Evolutionary conservation across 2,329 filamentous ascomycete genomes (phyloP), one percentile per base, ranked within the genome.

Genomic region (Paecilomyces sp.): DNA sequence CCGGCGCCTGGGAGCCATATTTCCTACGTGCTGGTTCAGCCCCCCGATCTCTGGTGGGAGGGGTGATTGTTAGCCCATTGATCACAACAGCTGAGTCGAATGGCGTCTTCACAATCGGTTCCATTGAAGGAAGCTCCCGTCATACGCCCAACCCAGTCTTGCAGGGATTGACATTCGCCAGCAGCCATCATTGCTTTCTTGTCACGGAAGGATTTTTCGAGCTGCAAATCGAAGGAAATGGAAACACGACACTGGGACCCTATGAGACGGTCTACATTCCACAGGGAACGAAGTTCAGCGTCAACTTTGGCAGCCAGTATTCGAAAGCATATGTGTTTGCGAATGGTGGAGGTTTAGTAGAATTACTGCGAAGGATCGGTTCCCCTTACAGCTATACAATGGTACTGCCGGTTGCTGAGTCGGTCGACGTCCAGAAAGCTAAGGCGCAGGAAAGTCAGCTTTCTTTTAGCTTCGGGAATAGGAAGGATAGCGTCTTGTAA

Each of bases 31-130:
- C 79, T 12, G 82, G 81, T 47, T 80, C 77, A 0, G 82, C 81
- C 0, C 79, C 80, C 0, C 68, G 77, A 52, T 82, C 74, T 67
- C 63, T 79, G 3, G 64, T 77, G 1, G 81, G 79, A 0, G 81
- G 81, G 0, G 72, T 79, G 13, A 65, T 83, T 50, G 75, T 74
- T 0, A 65, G 81, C 25, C 82, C 83, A 0, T 77, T 85, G 31
- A 77, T 81, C 56, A 79, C 76, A 3, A 79, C 79, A 2, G 67
- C 68, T 24, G 79, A 85, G 64, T 79, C 76, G 30, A 69, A 70
- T 28, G 80, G 78, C 0, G 79, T 76, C 54, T 85, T 84, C 58
- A 75, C 80, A 9, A 83, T 85, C 59, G 81, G 79, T 1, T 80
- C 79, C 57, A 77, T 85, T 33, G 82, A 85, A 68, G 34, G 34